Evolutionary conservation across 495 filamentous ascomycete species (phyloP), one percentile per base, ranked within the genome.

Genomic region (Xylaria intraflava): DNA sequence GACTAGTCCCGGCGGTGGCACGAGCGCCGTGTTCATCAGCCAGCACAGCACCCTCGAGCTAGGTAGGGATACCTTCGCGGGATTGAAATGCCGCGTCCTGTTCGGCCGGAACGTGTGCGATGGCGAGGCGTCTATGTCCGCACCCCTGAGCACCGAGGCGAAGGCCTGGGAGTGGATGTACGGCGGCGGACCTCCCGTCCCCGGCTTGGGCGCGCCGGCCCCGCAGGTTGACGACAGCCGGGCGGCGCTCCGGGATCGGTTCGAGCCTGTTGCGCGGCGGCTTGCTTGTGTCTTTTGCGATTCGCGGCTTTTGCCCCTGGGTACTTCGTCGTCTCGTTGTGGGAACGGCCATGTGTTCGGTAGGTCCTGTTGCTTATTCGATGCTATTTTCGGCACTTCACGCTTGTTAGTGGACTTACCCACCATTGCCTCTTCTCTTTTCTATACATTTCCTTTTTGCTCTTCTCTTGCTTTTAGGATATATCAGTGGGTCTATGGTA

Each of bases 101-200:
- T 78, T 78, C 38, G 69, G 68, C 16, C 53, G 43, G 22, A 60
- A 61, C 56, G 19, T 38, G 14, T n/a, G 35, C 3, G 19, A 23
- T 3, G 27, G 50, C n/a, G 26, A 46, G 2, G 22, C 38, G 19
- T 22, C 39, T 24, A 36, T 33, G 2, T 44, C 23, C 23, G 11
- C 16, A 6, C 6, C 33, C 10, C 46, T 55, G 9, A 75, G 70
- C 14, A 75, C 72, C 8, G 75, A 78, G 51, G 72, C 64, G 0
- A 57, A 52, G 10, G 60, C 70, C 46, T 73, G 73, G 59, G 73
- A 76, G 40, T 71, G 69, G 64, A 72, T 78, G 65, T 78, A 78
- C 55, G 75, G 72, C 42, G 65, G 61, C 16, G 75, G 69, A 7
- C 69, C 67, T 1, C 62, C 65, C 1, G 72, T 78, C 5, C 61